These are phyloP conservation scores for Cardiospermum halicacabum DNA, from an alignment of 345 rosid species.

Conservation along the genomic window DNA sequence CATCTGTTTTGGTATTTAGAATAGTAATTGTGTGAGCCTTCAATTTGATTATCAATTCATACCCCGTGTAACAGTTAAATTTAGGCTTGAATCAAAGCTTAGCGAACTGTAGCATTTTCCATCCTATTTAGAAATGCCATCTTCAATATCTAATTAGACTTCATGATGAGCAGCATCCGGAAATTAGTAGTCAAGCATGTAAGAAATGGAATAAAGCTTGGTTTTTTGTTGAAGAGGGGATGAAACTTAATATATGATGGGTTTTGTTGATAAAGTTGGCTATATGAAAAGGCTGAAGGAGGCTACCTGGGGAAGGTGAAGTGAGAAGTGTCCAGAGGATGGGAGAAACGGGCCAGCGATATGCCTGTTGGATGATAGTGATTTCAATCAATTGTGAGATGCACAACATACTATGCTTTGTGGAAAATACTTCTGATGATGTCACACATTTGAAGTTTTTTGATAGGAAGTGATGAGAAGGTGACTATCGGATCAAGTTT, in stretches of 20 bases:
- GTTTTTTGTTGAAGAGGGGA: background rate
- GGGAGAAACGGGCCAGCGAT: background rate
- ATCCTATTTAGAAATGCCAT: background rate
- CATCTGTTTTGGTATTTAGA: background rate
- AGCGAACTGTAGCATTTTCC: background rate
- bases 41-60: background rate
- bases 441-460: background rate
- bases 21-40: background rate
- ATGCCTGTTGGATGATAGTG: background rate
- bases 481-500: background rate
- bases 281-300: background rate
- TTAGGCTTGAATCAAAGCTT: background rate
- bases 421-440: background rate
- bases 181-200: background rate
- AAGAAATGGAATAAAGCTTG: background rate
- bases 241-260: background rate
- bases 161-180: background rate
- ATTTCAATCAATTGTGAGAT: background rate
- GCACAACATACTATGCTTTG: background rate
- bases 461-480: background rate
- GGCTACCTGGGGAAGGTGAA: background rate
- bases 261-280: background rate
- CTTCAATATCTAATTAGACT: background rate
- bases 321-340: background rate
- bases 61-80: background rate